Evolutionary conservation across 2,329 filamentous ascomycete genomes (phyloP), one percentile per base, ranked within the genome.

Genomic region (Lecanicillium sp.): DNA sequence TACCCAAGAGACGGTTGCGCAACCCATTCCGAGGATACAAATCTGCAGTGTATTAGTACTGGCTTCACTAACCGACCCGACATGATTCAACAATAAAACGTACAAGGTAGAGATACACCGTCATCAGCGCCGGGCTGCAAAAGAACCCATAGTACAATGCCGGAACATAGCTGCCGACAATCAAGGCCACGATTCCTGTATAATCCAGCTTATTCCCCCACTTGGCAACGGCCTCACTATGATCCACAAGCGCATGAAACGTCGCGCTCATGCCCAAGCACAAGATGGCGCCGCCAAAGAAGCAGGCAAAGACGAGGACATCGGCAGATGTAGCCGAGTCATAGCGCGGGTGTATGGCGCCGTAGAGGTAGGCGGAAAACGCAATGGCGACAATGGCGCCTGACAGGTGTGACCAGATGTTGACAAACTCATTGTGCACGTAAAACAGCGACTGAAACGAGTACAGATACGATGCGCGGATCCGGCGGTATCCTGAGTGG

Each of bases 191-290:
- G 50, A 98, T 98, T 6, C 92, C 92, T 5, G 90, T 77, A 58
- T 98, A 97, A 58, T 98, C 92, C 41, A 97, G 66, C 59, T 94
- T 87, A 58, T 97, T 97, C 10, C 89, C 89, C 68, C 87, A 85
- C 45, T 77, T 81, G 3, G 84, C 80, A 12, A 96, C 86, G 2
- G 64, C 62, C 28, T 79, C 76, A 14, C 85, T 92, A 60, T 98
- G 92, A 49, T 96, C 95, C 17, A 73, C 79, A 34, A 96, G 74
- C 2, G 85, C 75, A 58, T 98, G 92, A 57, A 81, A 98, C 3
- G 82, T 84, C 5, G 87, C 84, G 49, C 83, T 88, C 80, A 89
- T 86, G 17, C 83, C 81, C 37, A 92, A 65, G 51, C 86, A 90
- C 25, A 77, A 53, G 19, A 79, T 71, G 2, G 83, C 84, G 32